These are phyloP conservation scores for Xylaria sp. DNA, from an alignment of 2,329 filamentous ascomycete genomes.

Conservation along the genomic window DNA sequence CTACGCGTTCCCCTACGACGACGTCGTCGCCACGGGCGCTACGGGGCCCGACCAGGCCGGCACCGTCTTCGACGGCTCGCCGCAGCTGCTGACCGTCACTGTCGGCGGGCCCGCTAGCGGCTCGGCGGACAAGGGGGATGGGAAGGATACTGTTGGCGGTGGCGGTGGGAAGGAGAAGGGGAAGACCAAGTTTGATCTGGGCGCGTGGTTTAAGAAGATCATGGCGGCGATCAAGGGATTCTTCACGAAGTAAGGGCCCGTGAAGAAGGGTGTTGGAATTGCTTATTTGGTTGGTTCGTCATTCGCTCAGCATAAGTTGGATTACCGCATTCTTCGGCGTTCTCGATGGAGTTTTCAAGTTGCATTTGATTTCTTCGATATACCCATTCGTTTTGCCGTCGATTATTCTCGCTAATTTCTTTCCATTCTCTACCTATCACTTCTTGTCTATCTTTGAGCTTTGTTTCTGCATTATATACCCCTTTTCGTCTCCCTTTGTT, in stretches of 20 bases:
- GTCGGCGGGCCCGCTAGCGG: conserved; percentile 58
- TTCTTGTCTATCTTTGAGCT: not conserved
- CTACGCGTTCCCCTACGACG: conserved; percentile 79
- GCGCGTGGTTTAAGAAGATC: conserved; percentile 27
- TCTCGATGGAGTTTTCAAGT: conserved; percentile 12
- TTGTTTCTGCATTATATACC: not conserved
- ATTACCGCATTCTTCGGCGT: not conserved
- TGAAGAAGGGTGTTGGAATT: not conserved
- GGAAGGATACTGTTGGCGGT: conserved; percentile 8
- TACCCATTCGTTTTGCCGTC: conserved; percentile 26
- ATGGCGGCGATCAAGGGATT: conserved; percentile 23
- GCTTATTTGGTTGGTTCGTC: not conserved
- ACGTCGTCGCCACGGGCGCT: conserved; percentile 67
- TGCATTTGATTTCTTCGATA: conserved; percentile 14
- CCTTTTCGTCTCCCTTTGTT: not conserved
- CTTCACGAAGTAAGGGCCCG: conserved; percentile 25
- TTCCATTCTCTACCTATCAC: not conserved
- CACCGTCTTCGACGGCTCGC: conserved; percentile 67
- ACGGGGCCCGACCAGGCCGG: conserved; percentile 67
- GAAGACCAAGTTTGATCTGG: conserved; percentile 34
- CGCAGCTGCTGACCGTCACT: conserved; percentile 65
- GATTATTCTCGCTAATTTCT: not conserved
- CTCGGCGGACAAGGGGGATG: conserved; percentile 12
- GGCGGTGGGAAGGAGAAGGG: conserved; percentile 35
- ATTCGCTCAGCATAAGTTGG: not conserved